Evolutionary conservation across 805 yeast genomes (phyloP).

Genomic region (Myxozyma kluyveri): DNA sequence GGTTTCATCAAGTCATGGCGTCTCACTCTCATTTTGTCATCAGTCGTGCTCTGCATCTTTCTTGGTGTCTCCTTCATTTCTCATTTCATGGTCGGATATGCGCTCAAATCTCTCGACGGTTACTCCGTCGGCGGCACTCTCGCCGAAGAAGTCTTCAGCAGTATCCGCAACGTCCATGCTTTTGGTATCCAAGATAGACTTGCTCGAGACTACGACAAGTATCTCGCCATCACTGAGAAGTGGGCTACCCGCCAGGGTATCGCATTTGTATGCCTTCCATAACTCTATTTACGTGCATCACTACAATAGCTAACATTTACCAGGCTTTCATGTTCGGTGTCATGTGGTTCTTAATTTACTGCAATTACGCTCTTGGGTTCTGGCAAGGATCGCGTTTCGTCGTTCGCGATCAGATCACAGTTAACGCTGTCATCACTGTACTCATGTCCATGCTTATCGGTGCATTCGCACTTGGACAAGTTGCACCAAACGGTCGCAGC

Average conservation of each 20-base stretch:
- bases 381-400: slow-evolving; percentile 46
- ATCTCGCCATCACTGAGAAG: slow-evolving; percentile 33
- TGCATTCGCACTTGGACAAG: slow-evolving; percentile 42
- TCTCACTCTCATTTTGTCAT: slow-evolving; percentile 39
- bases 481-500: slow-evolving; percentile 42
- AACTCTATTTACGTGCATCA: not conserved
- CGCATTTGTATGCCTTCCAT: slow-evolving; percentile 29
- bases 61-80: slow-evolving; percentile 36
- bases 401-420: slow-evolving; percentile 35
- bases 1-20: slow-evolving; percentile 42
- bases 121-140: slow-evolving; percentile 33
- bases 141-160: slow-evolving; percentile 44
- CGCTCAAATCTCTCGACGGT: slow-evolving; percentile 11
- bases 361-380: slow-evolving; percentile 59
- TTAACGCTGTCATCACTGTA: slow-evolving; percentile 40
- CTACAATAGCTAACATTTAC: slow-evolving; percentile 2
- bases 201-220: slow-evolving; percentile 36
- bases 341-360: slow-evolving; percentile 54
- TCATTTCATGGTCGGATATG: slow-evolving; percentile 32
- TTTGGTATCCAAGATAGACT: slow-evolving; percentile 42
- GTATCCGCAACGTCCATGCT: slow-evolving; percentile 44
- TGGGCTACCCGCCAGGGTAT: slow-evolving; percentile 26
- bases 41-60: slow-evolving; percentile 38
- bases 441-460: slow-evolving; percentile 32
- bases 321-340: slow-evolving; percentile 40